Percentiles rank a stretch among this genome's conserved stretches.
Conservation (phyloP, 2,329 filamentous ascomycete genomes). For the Penicillium sp. region DNA sequence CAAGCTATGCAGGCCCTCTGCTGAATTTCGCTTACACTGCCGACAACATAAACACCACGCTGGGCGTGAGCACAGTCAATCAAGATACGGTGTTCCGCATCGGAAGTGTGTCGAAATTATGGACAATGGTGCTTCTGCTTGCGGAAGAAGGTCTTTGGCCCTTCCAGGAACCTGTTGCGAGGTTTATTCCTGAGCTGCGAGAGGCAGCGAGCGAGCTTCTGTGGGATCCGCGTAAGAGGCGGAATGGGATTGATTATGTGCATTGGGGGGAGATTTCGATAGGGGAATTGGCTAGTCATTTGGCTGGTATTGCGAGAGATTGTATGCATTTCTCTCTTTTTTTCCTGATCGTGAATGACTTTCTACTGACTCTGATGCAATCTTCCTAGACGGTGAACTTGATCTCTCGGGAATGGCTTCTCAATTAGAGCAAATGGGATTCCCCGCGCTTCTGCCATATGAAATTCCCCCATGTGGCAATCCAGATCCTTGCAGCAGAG, state of each 20-base stretch:
- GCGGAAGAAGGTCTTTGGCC: constrained; percentile 25
- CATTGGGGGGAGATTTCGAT: constrained; percentile 41
- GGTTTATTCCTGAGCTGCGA: constrained; percentile 30
- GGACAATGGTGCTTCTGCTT: constrained; percentile 41
- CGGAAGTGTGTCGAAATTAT: constrained; percentile 47
- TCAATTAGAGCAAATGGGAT: constrained; percentile 10
- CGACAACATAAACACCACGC: constrained; percentile 2
- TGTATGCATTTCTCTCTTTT: constrained; percentile 27
- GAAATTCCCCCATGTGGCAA: constrained; percentile 16
- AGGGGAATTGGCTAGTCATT: constrained; percentile 40
- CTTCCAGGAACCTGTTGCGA: constrained; percentile 24
- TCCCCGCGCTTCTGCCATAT: constrained; percentile 10
- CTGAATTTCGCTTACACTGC: constrained; percentile 9
- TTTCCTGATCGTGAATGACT: not conserved
- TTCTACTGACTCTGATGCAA: not conserved
- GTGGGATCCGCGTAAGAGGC: constrained; percentile 6
- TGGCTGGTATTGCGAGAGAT: constrained; percentile 40
- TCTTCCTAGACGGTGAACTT: constrained; percentile 9
- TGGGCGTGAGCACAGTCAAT: constrained; percentile 32
- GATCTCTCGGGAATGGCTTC: constrained; percentile 12
- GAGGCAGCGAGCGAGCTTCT: constrained; percentile 1
- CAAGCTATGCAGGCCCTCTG: not conserved
- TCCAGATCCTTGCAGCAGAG: constrained; percentile 6
- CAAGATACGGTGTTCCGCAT: constrained; percentile 48
- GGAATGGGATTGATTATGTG: constrained; percentile 23